These are phyloP conservation scores for Anethum foeniculum DNA, from an alignment of 140 eudicot genomes.

Conservation along the genomic window DNA sequence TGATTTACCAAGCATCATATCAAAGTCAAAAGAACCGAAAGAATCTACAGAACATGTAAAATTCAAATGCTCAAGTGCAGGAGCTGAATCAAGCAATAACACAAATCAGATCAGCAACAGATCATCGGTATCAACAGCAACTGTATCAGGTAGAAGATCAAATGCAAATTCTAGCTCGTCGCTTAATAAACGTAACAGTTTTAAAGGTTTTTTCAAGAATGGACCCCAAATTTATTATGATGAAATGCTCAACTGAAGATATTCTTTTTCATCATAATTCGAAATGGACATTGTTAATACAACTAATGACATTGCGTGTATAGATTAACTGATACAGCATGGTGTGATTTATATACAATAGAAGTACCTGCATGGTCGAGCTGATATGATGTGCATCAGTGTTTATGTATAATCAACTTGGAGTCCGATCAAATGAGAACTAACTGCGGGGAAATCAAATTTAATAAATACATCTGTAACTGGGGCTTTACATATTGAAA, in stretches of 20 bases:
- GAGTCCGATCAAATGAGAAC: too few species aligned
- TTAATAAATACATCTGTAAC: too few species aligned
- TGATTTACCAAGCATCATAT: background rate
- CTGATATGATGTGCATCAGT: too few species aligned
- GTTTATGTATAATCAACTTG: too few species aligned
- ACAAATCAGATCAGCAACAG: background rate
- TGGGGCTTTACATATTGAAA: too few species aligned
- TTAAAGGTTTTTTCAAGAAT: background rate
- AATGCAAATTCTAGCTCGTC: conserved; percentile 7
- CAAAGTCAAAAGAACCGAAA: background rate
- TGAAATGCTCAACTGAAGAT: conserved; percentile 5
- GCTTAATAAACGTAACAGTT: background rate
- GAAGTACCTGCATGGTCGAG: too few species aligned
- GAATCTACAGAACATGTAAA: background rate
- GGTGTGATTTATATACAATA: too few species aligned
- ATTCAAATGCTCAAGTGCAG: background rate
- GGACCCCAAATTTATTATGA: background rate
- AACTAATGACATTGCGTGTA: background rate
- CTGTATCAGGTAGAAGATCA: conserved; percentile 2
- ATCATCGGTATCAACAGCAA: background rate
- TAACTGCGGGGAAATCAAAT: too few species aligned
- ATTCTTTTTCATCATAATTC: background rate
- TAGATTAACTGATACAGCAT: too few species aligned
- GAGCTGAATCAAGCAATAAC: conserved; percentile 3
- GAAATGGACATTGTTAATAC: background rate